A percentile compares a stretch with the other conserved stretches of the same genome.
These are phyloP conservation scores for Pouteria campechiana DNA, from an alignment of 179 eudicot species.

Conservation along the genomic window DNA sequence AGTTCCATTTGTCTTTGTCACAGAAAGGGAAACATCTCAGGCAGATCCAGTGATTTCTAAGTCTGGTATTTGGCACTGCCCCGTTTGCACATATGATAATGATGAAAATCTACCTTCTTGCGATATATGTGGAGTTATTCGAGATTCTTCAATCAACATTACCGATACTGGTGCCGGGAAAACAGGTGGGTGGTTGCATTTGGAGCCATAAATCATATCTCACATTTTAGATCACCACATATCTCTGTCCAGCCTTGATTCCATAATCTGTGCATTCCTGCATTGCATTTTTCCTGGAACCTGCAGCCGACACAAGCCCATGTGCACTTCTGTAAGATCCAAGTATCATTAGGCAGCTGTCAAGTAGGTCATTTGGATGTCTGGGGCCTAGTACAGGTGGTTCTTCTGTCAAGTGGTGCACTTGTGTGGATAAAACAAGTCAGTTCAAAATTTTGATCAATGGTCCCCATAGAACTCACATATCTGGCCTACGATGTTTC, in stretches of 20 bases:
- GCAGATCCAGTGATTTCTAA: slow-evolving; percentile 19
- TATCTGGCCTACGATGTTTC: too few species aligned
- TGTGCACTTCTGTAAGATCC: too few species aligned
- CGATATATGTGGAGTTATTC: slow-evolving; percentile 90
- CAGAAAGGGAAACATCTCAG: slow-evolving; percentile 27
- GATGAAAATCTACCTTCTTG: slow-evolving; percentile 68
- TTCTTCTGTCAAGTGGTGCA: too few species aligned
- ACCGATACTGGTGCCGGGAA: slow-evolving; percentile 11
- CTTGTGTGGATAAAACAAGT: too few species aligned
- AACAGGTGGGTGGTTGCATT: slow-evolving; percentile 34
- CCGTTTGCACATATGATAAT: slow-evolving; percentile 88
- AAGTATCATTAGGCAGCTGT: too few species aligned
- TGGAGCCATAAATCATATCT: neutral
- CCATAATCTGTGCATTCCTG: neutral
- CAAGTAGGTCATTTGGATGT: too few species aligned
- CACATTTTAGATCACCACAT: neutral
- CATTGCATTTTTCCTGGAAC: slow-evolving; percentile 2
- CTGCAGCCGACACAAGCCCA: too few species aligned
- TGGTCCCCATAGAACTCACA: too few species aligned
- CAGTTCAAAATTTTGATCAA: too few species aligned
- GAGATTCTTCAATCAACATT: slow-evolving; percentile 44
- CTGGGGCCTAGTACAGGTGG: too few species aligned
- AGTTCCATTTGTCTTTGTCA: slow-evolving; percentile 1
- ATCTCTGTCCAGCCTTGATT: too few species aligned
- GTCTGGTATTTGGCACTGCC: slow-evolving; percentile 67